Conservation (phyloP, 306 rosid species). For the Vicia sativa region DNA sequence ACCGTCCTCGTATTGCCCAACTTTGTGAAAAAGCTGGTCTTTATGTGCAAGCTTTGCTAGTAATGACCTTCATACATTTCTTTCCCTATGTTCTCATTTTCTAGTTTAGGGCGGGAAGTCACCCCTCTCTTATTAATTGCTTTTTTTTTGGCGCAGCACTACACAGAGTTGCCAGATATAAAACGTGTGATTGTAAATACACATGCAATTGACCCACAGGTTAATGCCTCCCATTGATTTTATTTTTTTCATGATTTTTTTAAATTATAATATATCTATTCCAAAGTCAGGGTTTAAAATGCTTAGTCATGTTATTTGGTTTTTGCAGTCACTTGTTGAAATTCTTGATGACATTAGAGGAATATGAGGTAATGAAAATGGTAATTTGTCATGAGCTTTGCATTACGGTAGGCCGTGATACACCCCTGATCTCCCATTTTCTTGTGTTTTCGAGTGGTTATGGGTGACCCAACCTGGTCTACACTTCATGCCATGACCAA, state of each 20-base stretch:
- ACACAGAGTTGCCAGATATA: constrained; percentile 95
- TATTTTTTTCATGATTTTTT: not conserved
- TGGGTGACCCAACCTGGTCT: too few relatives aligned
- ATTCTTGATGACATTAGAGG: too few relatives aligned
- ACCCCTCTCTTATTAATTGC: constrained; percentile 26
- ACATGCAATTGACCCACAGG: constrained; percentile 99
- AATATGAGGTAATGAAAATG: too few relatives aligned
- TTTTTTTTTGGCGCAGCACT: constrained; percentile 73
- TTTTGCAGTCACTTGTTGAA: constrained; percentile 87
- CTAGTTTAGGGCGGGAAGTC: constrained; percentile 14
- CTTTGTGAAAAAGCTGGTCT: constrained; percentile 99
- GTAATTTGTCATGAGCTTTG: too few relatives aligned
- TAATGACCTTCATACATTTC: constrained; percentile 43
- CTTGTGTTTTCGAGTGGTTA: too few relatives aligned
- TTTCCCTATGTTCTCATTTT: not conserved
- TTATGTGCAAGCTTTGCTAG: constrained; percentile 93
- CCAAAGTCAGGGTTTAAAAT: constrained; percentile 13
- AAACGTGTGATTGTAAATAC: constrained; percentile 97
- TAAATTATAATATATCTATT: constrained; percentile 16
- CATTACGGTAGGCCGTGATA: too few relatives aligned
- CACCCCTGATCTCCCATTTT: too few relatives aligned
- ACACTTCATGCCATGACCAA: too few relatives aligned
- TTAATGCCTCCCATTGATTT: constrained; percentile 43
- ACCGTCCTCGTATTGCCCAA: constrained; percentile 95
- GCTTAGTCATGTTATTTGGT: constrained; percentile 35